These are phyloP conservation scores for Tricholoma bakamatsutake DNA, from an alignment of 768 basidiomycete genomes.

Conservation along the genomic window DNA sequence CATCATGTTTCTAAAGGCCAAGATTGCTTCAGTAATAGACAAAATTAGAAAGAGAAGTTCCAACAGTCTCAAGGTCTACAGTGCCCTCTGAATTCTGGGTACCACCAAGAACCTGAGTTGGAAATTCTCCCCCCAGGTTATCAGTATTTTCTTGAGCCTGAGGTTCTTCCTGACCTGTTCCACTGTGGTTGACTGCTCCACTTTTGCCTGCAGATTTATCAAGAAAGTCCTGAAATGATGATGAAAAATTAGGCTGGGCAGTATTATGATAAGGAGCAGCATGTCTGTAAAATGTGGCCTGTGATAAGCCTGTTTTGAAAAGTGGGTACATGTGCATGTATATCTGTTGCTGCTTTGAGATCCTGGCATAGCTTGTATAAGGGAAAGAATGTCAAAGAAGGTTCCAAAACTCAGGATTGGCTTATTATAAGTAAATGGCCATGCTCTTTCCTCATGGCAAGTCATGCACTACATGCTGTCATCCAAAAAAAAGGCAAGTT, in stretches of 20 bases:
- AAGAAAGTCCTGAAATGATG: background rate
- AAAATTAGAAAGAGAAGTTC: background rate
- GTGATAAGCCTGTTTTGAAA: background rate
- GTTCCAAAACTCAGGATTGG: background rate
- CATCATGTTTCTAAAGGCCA: background rate
- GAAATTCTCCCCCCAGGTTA: background rate
- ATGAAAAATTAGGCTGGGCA: background rate
- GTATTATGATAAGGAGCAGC: background rate
- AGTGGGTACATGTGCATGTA: background rate
- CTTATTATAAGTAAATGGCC: background rate
- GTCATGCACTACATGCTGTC: background rate
- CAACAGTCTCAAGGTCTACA: background rate
- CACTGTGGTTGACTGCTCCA: too few relatives aligned
- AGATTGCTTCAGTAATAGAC: background rate
- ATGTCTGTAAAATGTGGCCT: background rate
- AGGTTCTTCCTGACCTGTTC: too few relatives aligned
- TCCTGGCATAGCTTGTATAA: background rate
- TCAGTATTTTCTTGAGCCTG: too few relatives aligned
- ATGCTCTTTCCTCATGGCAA: background rate
- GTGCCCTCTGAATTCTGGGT: background rate
- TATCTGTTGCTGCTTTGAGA: background rate
- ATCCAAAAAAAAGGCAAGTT: background rate
- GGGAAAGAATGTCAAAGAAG: background rate
- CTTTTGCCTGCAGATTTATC: background rate
- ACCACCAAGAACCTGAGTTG: background rate